Conservation (phyloP, 2,329 filamentous ascomycete genomes). For the Cryphonectria japonica region DNA sequence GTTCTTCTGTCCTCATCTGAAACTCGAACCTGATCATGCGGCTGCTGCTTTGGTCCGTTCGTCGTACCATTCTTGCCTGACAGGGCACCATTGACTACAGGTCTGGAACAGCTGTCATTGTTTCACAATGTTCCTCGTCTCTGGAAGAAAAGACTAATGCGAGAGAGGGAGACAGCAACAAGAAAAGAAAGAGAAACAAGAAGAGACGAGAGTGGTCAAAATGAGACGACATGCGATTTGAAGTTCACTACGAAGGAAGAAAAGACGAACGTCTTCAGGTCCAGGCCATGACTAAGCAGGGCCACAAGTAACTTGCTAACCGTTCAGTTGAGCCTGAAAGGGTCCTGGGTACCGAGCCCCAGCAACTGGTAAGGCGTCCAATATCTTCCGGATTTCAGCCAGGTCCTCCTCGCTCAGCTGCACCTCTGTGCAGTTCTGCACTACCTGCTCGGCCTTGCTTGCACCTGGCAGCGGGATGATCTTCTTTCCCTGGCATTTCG, state of each 20-base stretch:
- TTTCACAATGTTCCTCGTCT: neutral
- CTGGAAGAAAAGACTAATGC: neutral
- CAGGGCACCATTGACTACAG: neutral
- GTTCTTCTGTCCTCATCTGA: neutral
- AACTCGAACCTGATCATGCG: neutral
- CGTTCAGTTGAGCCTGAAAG: conserved; percentile 16
- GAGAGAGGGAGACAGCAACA: neutral
- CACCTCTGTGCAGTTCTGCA: conserved; percentile 60
- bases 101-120: neutral
- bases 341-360: conserved; percentile 52
- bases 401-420: conserved; percentile 55
- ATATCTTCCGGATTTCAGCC: conserved; percentile 51
- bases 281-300: too few species aligned
- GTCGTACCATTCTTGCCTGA: neutral
- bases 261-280: neutral
- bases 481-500: conserved; percentile 54
- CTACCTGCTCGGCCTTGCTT: conserved; percentile 56
- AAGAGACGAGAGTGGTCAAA: neutral
- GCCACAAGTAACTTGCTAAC: conserved; percentile 1
- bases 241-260: neutral
- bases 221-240: neutral
- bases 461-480: conserved; percentile 68
- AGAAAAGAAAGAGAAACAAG: neutral
- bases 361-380: conserved; percentile 50
- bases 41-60: neutral